phyloP scores from a whole-genome alignment of 129 eudicot species.

The Dittrichia graveolens region DNA sequence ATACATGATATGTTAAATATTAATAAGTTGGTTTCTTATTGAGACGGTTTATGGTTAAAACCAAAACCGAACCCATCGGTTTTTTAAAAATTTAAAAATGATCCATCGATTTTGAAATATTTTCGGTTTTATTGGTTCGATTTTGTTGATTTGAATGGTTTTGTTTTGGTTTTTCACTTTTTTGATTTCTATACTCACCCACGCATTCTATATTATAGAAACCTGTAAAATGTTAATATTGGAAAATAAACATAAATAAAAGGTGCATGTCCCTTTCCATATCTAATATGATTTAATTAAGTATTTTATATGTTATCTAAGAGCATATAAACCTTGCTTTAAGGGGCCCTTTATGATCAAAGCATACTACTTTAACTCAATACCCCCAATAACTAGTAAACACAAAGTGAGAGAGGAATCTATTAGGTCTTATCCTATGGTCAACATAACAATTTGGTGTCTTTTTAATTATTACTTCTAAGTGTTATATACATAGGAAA shows the following conservation, averaged over 20 bases:
- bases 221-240: background rate
- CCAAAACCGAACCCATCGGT: too few species aligned
- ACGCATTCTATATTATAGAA: background rate
- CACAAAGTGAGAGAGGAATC: slow-evolving; percentile 22
- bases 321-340: slow-evolving; percentile 35
- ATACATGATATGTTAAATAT: too few species aligned
- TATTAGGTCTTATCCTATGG: slow-evolving; percentile 23
- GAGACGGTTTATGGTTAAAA: too few species aligned
- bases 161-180: too few species aligned
- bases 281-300: slow-evolving; percentile 26
- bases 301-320: slow-evolving; percentile 35
- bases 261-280: slow-evolving; percentile 38
- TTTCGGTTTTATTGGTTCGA: too few species aligned
- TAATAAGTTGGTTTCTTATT: too few species aligned
- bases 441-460: background rate
- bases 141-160: too few species aligned
- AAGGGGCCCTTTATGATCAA: slow-evolving; percentile 31
- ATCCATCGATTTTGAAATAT: too few species aligned
- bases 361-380: slow-evolving; percentile 34
- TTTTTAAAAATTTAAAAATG: too few species aligned
- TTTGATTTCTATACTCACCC: too few species aligned
- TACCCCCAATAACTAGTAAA: slow-evolving; percentile 35
- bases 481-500: too few species aligned
- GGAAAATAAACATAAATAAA: background rate
- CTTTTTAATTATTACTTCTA: background rate